phyloP scores from a whole-genome alignment of 148 eudicot species.

The Rhododendron griersonianum region DNA sequence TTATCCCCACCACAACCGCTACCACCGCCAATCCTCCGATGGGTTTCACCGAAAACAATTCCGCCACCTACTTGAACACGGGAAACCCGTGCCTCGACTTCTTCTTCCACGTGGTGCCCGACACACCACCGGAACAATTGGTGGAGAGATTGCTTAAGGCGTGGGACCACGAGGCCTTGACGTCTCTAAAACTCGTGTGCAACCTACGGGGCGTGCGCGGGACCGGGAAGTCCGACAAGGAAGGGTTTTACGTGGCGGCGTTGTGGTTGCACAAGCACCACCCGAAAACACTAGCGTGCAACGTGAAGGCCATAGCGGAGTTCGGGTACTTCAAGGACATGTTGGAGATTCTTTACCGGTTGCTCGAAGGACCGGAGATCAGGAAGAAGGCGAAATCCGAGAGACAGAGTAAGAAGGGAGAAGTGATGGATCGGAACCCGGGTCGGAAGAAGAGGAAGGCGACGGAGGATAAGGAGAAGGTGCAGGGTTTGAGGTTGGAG shows the following conservation, averaged over 20 bases:
- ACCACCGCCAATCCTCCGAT: background rate
- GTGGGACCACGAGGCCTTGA: background rate
- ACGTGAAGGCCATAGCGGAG: background rate
- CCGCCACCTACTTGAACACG: background rate
- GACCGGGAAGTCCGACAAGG: conserved; percentile 20
- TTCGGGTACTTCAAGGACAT: conserved; percentile 22
- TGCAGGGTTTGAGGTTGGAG: conserved; percentile 20
- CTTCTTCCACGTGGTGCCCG: background rate
- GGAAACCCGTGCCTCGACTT: background rate
- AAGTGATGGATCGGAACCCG: background rate
- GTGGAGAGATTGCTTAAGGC: background rate
- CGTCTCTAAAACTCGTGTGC: background rate
- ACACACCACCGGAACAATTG: background rate
- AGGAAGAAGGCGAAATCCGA: background rate
- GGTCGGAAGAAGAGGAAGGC: background rate
- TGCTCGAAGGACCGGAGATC: conserved; percentile 11
- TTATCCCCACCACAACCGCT: background rate
- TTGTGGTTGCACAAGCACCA: conserved; percentile 20
- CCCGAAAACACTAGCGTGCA: conserved; percentile 21
- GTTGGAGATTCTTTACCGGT: conserved; percentile 10
- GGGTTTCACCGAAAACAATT: conserved; percentile 21
- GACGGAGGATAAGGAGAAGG: background rate
- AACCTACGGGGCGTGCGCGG: conserved; percentile 8
- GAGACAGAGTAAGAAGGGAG: background rate
- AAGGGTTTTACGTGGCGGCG: conserved; percentile 14